A percentile compares a stretch with the other conserved stretches of the same genome.
These are phyloP conservation scores for Claviceps maximensis DNA, from an alignment of 2,329 filamentous ascomycete genomes.

Conservation along the genomic window DNA sequence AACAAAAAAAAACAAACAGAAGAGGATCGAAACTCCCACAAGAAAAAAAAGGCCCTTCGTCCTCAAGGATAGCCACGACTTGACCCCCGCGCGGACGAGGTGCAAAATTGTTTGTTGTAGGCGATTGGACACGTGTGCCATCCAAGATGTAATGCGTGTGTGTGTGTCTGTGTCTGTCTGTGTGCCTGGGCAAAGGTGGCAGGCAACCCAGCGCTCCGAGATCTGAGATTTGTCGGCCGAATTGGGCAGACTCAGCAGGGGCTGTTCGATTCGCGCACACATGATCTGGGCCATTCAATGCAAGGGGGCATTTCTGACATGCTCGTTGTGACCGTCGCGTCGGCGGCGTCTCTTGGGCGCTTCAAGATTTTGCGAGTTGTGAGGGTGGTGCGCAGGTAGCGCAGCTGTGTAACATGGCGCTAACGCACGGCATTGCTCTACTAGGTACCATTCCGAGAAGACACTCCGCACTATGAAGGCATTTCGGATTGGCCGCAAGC, in stretches of 20 bases:
- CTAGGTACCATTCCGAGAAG: conserved; percentile 42
- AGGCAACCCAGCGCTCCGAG: not conserved
- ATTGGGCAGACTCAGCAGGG: too few species aligned
- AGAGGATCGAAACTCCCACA: too few species aligned
- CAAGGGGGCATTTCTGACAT: not conserved
- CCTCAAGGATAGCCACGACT: not conserved
- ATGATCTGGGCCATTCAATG: not conserved
- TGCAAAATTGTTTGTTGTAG: not conserved
- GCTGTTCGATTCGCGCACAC: not conserved
- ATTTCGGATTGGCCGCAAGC: conserved; percentile 45
- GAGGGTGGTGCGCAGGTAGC: not conserved
- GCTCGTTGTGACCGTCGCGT: not conserved
- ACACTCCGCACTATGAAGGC: conserved; percentile 44
- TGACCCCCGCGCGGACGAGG: not conserved
- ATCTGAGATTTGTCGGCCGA: not conserved
- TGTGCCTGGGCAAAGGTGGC: not conserved
- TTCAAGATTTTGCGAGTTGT: not conserved
- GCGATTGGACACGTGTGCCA: not conserved
- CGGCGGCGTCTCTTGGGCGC: not conserved
- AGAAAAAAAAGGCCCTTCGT: not conserved
- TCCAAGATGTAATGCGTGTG: not conserved
- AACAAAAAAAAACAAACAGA: not conserved
- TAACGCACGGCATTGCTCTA: conserved; percentile 4
- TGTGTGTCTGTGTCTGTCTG: not conserved
- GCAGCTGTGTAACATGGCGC: conserved; percentile 5